phyloP scores from a whole-genome alignment of 179 eudicot genomes.

The Spinacia oleracea region DNA sequence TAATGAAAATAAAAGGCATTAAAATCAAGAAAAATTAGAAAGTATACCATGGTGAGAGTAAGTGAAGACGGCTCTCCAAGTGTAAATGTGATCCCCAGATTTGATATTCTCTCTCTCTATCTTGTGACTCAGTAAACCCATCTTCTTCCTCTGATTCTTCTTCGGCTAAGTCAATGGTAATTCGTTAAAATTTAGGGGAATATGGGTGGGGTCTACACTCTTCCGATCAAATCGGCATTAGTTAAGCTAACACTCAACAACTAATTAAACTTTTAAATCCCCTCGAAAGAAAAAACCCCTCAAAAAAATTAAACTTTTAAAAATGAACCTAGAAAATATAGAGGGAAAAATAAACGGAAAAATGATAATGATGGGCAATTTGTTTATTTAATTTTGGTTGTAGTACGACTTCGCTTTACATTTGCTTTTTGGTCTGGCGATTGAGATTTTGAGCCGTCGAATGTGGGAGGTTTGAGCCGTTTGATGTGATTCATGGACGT shows the following conservation, averaged over 20 bases:
- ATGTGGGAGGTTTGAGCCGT: neutral
- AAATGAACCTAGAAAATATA: too few species aligned
- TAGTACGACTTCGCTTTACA: neutral
- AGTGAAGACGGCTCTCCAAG: conserved; percentile 89
- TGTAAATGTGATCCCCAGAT: conserved; percentile 86
- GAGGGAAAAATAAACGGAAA: neutral
- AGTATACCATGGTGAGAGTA: conserved; percentile 87
- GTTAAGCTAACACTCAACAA: conserved; percentile 19
- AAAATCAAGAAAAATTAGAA: neutral
- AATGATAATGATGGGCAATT: conserved; percentile 14
- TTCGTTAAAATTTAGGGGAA: neutral
- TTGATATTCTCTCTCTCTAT: conserved; percentile 73
- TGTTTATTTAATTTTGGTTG: too few species aligned
- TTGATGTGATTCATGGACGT: conserved; percentile 11
- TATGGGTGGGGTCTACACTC: neutral
- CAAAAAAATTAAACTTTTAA: too few species aligned
- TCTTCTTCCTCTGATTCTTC: neutral
- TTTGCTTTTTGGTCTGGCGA: conserved; percentile 4
- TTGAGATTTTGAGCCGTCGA: conserved; percentile 2
- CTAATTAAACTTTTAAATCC: neutral
- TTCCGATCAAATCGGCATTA: neutral
- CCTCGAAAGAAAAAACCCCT: too few species aligned
- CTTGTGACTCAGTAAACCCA: conserved; percentile 66
- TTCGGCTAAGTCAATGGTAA: conserved; percentile 15
- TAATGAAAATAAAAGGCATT: neutral